Evolutionary conservation across 1,284 basidiomycete species (phyloP), one percentile per base, ranked within the genome.

Genomic region (Austropuccinia psidii): DNA sequence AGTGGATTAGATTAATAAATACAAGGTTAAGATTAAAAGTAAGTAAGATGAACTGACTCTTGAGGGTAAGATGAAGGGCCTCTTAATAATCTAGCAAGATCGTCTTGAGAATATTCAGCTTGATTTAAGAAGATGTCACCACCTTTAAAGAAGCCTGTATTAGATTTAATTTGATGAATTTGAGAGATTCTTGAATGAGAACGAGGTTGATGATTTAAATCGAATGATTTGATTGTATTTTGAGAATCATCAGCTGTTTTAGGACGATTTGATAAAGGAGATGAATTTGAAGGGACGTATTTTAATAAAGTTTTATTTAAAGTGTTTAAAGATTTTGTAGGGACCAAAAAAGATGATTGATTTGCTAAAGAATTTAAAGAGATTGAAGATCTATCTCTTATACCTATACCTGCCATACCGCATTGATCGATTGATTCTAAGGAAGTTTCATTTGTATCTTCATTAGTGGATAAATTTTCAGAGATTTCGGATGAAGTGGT

Each of bases 51-150:
- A 24, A 49, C 45, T 49, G 3, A 68, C 66, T 68, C 52, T 4
- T 39, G 29, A 29, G 66, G 66, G 39, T 68, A 68, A 57, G 66
- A 57, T n/a, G 66, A 68, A 11, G 66, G 66, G 1, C 66, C 66
- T 57, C 66, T 57, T 24, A 68, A 54, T 35, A 68, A 27, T 9
- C 54, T 52, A 35, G 57, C 57, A 41, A 68, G 52, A 29, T 52
- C 45, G 24, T 49, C 54, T 21, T 54, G 17, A 35, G 52, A 45
- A 41, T 65, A n/a, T n/a, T n/a, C n/a, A n/a, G n/a, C n/a, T n/a
- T n/a, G n/a, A n/a, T n/a, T n/a, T n/a, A n/a, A n/a, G n/a, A n/a
- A n/a, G n/a, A n/a, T n/a, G n/a, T n/a, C n/a, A n/a, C n/a, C n/a
- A n/a, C n/a, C n/a, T n/a, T n/a, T n/a, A n/a, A n/a, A n/a, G n/a